These are phyloP conservation scores for Paxillus ammoniavirescens DNA, from an alignment of 768 basidiomycete species.

Conservation along the genomic window DNA sequence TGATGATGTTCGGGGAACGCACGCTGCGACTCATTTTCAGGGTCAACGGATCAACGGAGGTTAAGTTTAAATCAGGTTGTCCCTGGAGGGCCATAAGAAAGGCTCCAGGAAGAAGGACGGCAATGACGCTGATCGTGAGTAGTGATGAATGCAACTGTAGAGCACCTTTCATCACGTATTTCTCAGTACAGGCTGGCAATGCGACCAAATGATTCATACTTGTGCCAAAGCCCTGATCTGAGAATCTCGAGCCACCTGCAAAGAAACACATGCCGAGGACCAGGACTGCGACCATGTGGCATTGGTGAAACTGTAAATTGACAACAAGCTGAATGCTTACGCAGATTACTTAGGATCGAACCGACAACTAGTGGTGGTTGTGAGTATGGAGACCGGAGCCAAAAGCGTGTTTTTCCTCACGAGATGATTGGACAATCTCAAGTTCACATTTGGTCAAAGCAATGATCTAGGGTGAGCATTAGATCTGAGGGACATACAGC, in stretches of 20 bases:
- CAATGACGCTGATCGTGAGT: slow-evolving; percentile 73
- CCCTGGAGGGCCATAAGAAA: slow-evolving; percentile 60
- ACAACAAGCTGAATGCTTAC: slow-evolving; percentile 32
- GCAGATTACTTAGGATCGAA: slow-evolving; percentile 75
- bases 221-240: slow-evolving; percentile 74
- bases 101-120: slow-evolving; percentile 74
- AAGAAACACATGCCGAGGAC: slow-evolving; percentile 87
- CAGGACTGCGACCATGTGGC: slow-evolving; percentile 48
- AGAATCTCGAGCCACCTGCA: slow-evolving; percentile 72
- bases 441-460: slow-evolving; percentile 83
- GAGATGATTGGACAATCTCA: slow-evolving; percentile 76
- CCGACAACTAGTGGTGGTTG: slow-evolving; percentile 62
- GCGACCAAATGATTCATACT: slow-evolving; percentile 41
- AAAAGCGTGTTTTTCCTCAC: slow-evolving; percentile 40
- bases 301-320: neutral
- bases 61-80: slow-evolving; percentile 11
- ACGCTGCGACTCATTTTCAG: slow-evolving; percentile 78
- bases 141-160: slow-evolving; percentile 74
- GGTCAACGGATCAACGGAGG: slow-evolving; percentile 44
- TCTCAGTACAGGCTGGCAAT: neutral
- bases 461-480: slow-evolving; percentile 54
- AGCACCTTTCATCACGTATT: slow-evolving; percentile 44
- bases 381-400: slow-evolving; percentile 1
- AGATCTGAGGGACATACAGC: neutral
- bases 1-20: slow-evolving; percentile 18